Conservation (phyloP, 2,329 filamentous ascomycete genomes). For the Polytolypa hystricis region DNA sequence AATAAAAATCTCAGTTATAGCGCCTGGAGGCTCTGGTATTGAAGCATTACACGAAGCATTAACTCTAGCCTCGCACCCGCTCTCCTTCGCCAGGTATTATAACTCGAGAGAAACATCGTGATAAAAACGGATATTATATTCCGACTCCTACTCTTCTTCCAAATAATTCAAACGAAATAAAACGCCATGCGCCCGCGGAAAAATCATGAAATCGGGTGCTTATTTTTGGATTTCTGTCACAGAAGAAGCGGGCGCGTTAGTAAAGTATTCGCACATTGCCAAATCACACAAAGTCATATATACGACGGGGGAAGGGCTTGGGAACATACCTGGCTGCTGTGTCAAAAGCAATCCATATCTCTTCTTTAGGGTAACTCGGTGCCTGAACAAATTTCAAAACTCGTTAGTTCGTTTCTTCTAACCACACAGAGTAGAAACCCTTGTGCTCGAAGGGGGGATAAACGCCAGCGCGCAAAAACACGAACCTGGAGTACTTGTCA, state of each 20-base stretch:
- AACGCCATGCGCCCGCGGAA: constrained; percentile 12
- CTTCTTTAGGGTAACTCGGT: constrained; percentile 90
- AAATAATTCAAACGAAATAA: constrained; percentile 3
- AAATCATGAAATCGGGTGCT: constrained; percentile 12
- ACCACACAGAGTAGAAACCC: no score
- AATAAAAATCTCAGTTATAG: no score
- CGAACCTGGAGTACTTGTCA: constrained; percentile 83
- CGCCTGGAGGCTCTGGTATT: no score
- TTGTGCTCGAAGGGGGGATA: no score
- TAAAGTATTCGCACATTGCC: constrained; percentile 5
- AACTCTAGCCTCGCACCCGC: no score
- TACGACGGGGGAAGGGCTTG: neutral
- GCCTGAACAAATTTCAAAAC: constrained; percentile 38
- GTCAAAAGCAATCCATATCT: constrained; percentile 80
- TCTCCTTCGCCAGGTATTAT: no score
- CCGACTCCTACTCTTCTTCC: neutral
- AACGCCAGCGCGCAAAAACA: constrained; percentile 5
- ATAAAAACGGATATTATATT: no score
- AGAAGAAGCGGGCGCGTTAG: constrained; percentile 3
- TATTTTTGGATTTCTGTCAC: constrained; percentile 23
- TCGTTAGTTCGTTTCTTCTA: no score
- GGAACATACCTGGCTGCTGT: constrained; percentile 52
- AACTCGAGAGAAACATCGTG: no score
- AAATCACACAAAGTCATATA: neutral
- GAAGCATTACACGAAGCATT: no score